Evolutionary conservation across 2,329 filamentous ascomycete genomes (phyloP), one percentile per base, ranked within the genome.

Genomic region (Hymenoscyphus occultus): DNA sequence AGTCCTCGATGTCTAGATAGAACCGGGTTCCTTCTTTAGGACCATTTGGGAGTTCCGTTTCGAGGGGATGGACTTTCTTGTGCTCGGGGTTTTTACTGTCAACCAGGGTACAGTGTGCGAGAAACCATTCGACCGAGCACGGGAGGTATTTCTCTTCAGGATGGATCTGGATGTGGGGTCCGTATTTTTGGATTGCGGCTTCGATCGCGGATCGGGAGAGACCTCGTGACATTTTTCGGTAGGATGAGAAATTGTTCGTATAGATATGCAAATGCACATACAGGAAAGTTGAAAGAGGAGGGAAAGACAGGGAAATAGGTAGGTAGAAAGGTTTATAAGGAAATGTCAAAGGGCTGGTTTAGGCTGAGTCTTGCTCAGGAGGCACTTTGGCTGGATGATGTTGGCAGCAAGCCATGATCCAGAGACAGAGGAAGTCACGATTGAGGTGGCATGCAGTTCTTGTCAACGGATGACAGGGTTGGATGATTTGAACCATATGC

Each of bases 81-180:
- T 61, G 39, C 9, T 56, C 56, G 5, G 45, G 61, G 14, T 51
- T 35, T 64, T 68, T 65, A 61, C 39, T 65, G 62, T 71, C 70
- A 28, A 69, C 56, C 7, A 71, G 22, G 22, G 48, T 54, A 22
- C 48, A 54, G 48, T 54, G 48, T 22, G 48, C 48, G 22, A 54
- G 48, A 39, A 67, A 65, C 64, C 65, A 71, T 59, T 70, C 68
- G 19, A 71, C 56, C 5, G 70, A 71, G 61, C 66, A 69, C 54
- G 62, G 62, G 28, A 67, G 31, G 14, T 70, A 71, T 62, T 65
- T 61, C 28, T 71, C 69, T 10, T 71, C 64, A 16, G 69, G 68
- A 39, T 71, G 67, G 12, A 67, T 58, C 32, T 64, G 56, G 22
- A 71, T 54, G 5, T 63, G 48, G 45, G 69, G 69, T 1, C 59